Evolutionary conservation across 2,329 filamentous ascomycete species (phyloP), one percentile per base, ranked within the genome.

Genomic region (Talaromyces funiculosus): DNA sequence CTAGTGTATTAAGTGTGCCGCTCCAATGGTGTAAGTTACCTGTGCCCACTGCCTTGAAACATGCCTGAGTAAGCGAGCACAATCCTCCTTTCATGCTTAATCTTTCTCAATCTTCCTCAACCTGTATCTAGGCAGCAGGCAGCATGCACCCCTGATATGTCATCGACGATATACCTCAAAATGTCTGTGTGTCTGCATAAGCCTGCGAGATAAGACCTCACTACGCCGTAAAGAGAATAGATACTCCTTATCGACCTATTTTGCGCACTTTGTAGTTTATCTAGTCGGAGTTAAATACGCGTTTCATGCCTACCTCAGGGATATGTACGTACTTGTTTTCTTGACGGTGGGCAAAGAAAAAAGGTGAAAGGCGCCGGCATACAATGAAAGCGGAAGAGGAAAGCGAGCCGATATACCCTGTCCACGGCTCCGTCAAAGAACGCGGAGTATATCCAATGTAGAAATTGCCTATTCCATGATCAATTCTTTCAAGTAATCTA

Each of bases 101-200:
- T 49, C 26, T 33, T 49, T 49, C 22, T 24, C 42, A 12, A 22
- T 33, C 47, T 47, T 47, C 33, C 45, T 49, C 24, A 49, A 7
- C 22, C 45, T 24, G 51, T 14, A 37, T 1, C 31, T 20, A 53
- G 51, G 31, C 51, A 37, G 33, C 51, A 53, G 31, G 12, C 18
- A 24, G n/a, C 47, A 53, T 53, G 33, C 33, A 53, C 51, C 51
- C 51, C 51, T 53, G 51, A 37, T 37, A 29, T 35, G 51, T 53
- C 31, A 38, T 35, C 31, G 51, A 38, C 20, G n/a, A 31, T 37
- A 35, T 6, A 53, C 20, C 18, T 16, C 31, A 53, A n/a, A 49
- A 31, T 18, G 51, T 53, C 51, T 53, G 51, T 53, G 51, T 53
- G 51, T 53, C 51, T 53, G 51, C 51, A 53, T 53, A 38, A 53